Percentiles rank a stretch among this genome's conserved stretches.
Evolutionary conservation across 495 filamentous ascomycete genomes (phyloP).

Genomic region (Podospora didyma): DNA sequence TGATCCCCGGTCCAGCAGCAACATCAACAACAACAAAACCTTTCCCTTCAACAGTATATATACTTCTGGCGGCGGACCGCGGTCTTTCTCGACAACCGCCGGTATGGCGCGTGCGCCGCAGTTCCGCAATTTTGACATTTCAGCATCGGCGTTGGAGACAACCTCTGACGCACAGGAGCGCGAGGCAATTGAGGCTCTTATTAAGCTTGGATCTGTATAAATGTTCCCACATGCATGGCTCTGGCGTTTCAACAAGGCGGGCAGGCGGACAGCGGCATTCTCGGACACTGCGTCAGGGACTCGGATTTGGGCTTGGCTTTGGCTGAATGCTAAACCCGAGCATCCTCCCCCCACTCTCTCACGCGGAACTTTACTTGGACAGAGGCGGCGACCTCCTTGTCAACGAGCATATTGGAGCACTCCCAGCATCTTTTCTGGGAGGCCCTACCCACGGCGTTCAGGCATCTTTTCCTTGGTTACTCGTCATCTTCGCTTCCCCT

Average conservation of each 20-base stretch:
- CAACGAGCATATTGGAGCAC: background rate
- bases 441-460: background rate
- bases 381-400: too few relatives aligned
- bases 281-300: too few relatives aligned
- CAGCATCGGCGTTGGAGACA: slow-evolving; percentile 42
- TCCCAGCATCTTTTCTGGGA: background rate
- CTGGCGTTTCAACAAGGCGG: slow-evolving; percentile 40
- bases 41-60: slow-evolving; percentile 43
- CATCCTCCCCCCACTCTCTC: too few relatives aligned
- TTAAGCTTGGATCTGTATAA: slow-evolving; percentile 85
- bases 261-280: background rate
- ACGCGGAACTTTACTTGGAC: too few relatives aligned
- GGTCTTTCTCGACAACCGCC: slow-evolving; percentile 42
- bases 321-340: too few relatives aligned
- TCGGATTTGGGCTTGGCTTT: too few relatives aligned
- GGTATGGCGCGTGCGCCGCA: slow-evolving; percentile 46
- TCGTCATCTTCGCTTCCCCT: too few relatives aligned
- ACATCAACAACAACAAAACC: slow-evolving; percentile 16
- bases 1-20: slow-evolving; percentile 23
- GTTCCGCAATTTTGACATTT: slow-evolving; percentile 45
- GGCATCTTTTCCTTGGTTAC: background rate
- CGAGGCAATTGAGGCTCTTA: slow-evolving; percentile 78
- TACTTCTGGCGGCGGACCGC: slow-evolving; percentile 38
- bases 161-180: slow-evolving; percentile 67
- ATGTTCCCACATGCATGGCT: slow-evolving; percentile 45